These are phyloP conservation scores for Teunomyces panamensis DNA, from an alignment of 805 yeast species.

Conservation along the genomic window DNA sequence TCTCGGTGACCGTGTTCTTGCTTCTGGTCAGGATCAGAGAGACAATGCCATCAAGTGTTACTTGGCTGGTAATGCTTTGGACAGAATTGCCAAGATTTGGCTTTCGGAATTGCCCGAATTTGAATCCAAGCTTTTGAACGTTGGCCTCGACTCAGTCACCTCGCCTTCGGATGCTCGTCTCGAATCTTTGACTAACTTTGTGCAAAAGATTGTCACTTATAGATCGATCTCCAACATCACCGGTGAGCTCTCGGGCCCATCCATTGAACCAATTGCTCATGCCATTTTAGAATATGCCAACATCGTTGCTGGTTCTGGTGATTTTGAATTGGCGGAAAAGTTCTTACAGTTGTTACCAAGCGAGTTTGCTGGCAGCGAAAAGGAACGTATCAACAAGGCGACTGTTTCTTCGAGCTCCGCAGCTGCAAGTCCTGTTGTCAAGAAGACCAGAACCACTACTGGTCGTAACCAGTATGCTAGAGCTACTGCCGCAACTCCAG, in stretches of 20 bases:
- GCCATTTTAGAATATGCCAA: conserved; percentile 81
- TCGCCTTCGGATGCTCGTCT: conserved; percentile 83
- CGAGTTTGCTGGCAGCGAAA: conserved; percentile 68
- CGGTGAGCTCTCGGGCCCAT: conserved; percentile 38
- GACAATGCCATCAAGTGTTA: conserved; percentile 75
- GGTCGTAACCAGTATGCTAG: conserved; percentile 2
- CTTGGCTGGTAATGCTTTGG: conserved; percentile 77
- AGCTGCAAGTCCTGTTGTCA: conserved; percentile 15
- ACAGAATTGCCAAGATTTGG: conserved; percentile 81
- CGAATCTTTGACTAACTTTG: conserved; percentile 74
- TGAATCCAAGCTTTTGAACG: conserved; percentile 46
- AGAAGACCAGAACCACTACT: conserved; percentile 1
- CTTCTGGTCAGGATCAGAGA: conserved; percentile 42
- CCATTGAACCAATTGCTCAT: conserved; percentile 49
- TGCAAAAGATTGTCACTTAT: conserved; percentile 79
- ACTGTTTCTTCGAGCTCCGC: conserved; percentile 33
- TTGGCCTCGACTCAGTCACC: conserved; percentile 32
- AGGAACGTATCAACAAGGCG: conserved; percentile 75
- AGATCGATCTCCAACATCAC: conserved; percentile 46
- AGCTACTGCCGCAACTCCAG: conserved; percentile 1
- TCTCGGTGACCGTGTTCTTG: conserved; percentile 75
- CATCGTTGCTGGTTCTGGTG: conserved; percentile 76
- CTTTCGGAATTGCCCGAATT: conserved; percentile 56
- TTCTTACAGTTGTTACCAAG: conserved; percentile 71
- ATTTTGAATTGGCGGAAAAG: conserved; percentile 74